Base-by-base conservation (phyloP, 2,329 filamentous ascomycete species). In the Hymenoscyphus linearis region DNA sequence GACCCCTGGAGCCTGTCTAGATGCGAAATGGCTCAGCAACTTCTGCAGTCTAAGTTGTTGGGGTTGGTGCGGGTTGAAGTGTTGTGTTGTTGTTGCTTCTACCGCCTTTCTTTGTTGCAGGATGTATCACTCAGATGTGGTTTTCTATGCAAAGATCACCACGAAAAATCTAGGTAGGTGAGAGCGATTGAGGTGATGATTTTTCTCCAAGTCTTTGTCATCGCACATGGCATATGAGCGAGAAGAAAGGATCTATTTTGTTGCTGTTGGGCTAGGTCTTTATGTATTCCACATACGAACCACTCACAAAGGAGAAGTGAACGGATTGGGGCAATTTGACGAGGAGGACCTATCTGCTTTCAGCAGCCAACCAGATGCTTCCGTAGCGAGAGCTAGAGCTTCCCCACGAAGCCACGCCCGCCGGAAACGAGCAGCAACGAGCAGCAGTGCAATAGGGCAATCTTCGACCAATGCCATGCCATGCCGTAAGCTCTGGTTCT, bases 361-460 rank as follows among this genome's bases (percentile, higher is more conserved):
- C 70, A 65, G 69, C 70, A 65, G 69, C 66, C 67, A 69, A 66
- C 66, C 64, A 68, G 18, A 67, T 69, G 67, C 60, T 68, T 67
- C 66, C 65, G 61, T 65, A 61, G 55, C 62, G 59, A 63, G 55
- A 40, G 22, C n/a, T 18, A 25, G 47, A 62, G 31, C 34, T 54
- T 61, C 59, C 57, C 55, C 35, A 58, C 35, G 40, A 52, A 52
- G 14, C 27, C 53, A 26, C 53, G 60, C 57, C 52, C 56, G 53
- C 40, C 58, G 56, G n/a, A 50, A 10, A 34, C 22, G n/a, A 25
- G 34, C 50, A 62, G 58, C 55, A 10, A 34, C 22, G n/a, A 25
- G 34, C 50, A 62, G 58, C 55, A 55, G 53, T 36, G 52, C 50
- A 36, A 40, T 50, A 53, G 34, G 9, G 53, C 53, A 53, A 16